A percentile compares a stretch with the other conserved stretches of the same genome.
Evolutionary conservation across 257 asterid species (phyloP).

Genomic region (Knoxia roxburghii): DNA sequence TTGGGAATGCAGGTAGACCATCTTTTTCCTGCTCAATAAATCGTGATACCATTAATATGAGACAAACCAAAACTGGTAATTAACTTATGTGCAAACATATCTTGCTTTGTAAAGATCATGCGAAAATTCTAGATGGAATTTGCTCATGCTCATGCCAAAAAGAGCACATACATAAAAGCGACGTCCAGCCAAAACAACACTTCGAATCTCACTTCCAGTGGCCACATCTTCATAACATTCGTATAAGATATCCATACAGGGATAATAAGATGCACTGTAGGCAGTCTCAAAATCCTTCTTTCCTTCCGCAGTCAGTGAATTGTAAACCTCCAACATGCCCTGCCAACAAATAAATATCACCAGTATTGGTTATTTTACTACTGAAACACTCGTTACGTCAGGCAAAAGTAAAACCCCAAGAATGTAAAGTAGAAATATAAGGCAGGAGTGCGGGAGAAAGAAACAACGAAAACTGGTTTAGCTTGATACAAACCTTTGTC

Average conservation of each 20-base stretch:
- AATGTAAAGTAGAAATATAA: not conserved
- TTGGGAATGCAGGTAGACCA: slow-evolving; percentile 88
- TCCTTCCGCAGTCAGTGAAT: slow-evolving; percentile 65
- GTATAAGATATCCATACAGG: slow-evolving; percentile 94
- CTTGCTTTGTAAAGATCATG: not conserved
- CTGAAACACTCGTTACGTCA: not conserved
- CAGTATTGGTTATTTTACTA: not conserved
- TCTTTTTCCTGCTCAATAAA: slow-evolving; percentile 67
- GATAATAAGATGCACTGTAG: slow-evolving; percentile 86
- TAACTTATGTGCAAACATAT: not conserved
- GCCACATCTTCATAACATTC: slow-evolving; percentile 98
- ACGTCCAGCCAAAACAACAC: slow-evolving; percentile 96
- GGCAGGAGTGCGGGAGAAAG: too few species aligned
- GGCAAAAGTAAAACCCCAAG: not conserved
- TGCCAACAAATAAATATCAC: slow-evolving; percentile 23
- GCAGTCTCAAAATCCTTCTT: slow-evolving; percentile 81
- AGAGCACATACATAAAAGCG: slow-evolving; percentile 64
- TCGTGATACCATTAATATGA: not conserved
- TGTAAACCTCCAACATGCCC: slow-evolving; percentile 93
- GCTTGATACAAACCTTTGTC: slow-evolving; percentile 49
- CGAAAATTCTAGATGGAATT: not conserved
- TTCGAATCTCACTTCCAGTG: slow-evolving; percentile 84
- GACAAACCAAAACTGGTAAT: not conserved
- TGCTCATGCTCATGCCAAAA: not conserved
- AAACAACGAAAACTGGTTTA: not conserved